Base-by-base conservation (phyloP, 2,329 filamentous ascomycete species). In the Rutstroemia sp. region DNA sequence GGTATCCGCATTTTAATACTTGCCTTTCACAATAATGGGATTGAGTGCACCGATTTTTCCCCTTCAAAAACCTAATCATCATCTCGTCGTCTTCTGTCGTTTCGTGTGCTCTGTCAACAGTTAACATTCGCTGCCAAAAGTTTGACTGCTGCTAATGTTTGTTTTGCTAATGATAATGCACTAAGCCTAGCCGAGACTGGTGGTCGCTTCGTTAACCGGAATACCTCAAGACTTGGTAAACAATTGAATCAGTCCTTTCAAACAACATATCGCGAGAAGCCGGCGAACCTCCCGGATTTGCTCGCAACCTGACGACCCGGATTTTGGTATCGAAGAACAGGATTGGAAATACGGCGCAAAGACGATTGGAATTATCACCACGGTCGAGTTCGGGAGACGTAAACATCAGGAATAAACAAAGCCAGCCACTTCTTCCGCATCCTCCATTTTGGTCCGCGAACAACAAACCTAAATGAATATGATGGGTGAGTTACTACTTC, bases 401-500 rank as follows among this genome's bases (percentile, higher is more conserved):
- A 41, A 19, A 53, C 14, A 51, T 39, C 23, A 12, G 61, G 58
- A 54, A 62, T 64, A 64, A 65, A 61, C 60, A 62, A 63, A 54
- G 57, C 62, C 62, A 63, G 58, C 61, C 60, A 60, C 60, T 51
- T 48, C 46, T 57, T 48, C 53, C 46, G 23, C 17, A 25, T 41
- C 53, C 39, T 51, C 44, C 39, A 44, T 34, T 55, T 25, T 38
- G 38, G 41, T 55, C 25, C 37, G 49, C 37, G 27, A 55, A 48
- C 30, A 37, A 55, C 46, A 55, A 55, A 47, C 47, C 48, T 45
- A 38, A 51, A 48, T 58, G 51, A 30, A 57, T 23, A 62, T 52
- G n/a, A 68, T 68, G 65, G 65, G 67, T 67, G 52, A 63, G 65
- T 63, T 19, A 39, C 46, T 47, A 39, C 38, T 17, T 17, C 45